Evolutionary conservation across 352 stramenopile species (phyloP), one percentile per base, ranked within the genome.

Genomic region (Globisporangium radiosum): DNA sequence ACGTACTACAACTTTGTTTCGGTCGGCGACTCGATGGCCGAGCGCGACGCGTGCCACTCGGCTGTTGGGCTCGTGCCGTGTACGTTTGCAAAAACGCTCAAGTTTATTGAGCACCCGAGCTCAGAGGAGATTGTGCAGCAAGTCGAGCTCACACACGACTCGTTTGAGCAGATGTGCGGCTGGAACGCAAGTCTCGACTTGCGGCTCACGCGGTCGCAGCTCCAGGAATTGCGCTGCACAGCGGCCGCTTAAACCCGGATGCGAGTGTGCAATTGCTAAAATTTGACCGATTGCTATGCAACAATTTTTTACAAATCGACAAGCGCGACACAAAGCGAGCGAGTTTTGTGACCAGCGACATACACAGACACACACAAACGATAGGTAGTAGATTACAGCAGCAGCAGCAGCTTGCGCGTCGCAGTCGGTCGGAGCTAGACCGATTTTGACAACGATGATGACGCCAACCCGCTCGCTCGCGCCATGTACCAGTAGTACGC

Each of bases 1-100:
- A 60, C 63, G 10, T 88, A 83, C 62, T 92, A 91, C 61, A 92
- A 90, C 56, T 81, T 94, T 53, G 63, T 94, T 15, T 94, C 85
- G 7, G 66, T 94, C 9, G 85, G 85, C 13, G 85, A 94, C 72
- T 94, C 85, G 40, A 86, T 94, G 77, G 85, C 85, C n/a, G 85
- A 94, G 66, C 81, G 85, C 7, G 82, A 94, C 55, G 85, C 85
- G 19, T 94, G 85, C 64, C 86, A 90, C 63, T 72, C 78, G 0
- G 85, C 82, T 0, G 78, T 86, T 3, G 69, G 81, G 11, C 71
- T 72, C 38, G 81, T 92, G 13, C 66, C 72, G 9, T 76, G 65
- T 57, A 92, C 84, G 9, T 86, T 92, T 17, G 85, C 85, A 54
- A 94, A 94, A 75, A 92, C 85, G 51, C 77, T 94, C 60, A 94